These are phyloP conservation scores for Trichophyton verrucosum DNA, from an alignment of 2,329 filamentous ascomycete genomes.

Conservation along the genomic window DNA sequence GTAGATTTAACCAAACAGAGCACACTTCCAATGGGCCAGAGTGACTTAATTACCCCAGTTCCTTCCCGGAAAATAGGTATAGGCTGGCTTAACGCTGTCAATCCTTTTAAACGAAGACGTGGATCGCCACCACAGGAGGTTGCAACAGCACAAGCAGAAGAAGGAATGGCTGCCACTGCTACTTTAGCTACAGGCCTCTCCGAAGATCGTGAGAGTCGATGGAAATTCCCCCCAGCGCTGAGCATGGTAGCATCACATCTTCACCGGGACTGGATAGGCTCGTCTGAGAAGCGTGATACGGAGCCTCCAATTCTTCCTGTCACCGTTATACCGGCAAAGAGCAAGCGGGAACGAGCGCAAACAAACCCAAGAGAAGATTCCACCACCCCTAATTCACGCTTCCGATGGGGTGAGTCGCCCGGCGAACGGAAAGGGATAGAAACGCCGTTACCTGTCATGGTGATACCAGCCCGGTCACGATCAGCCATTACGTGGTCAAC, in stretches of 20 bases:
- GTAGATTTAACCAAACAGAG: constrained; percentile 21
- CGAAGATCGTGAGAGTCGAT: constrained; percentile 34
- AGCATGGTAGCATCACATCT: constrained; percentile 39
- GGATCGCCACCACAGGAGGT: constrained; percentile 49
- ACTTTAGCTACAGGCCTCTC: constrained; percentile 17
- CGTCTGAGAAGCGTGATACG: constrained; percentile 25
- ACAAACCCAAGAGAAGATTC: not conserved
- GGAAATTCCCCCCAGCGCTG: constrained; percentile 34
- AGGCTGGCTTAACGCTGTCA: constrained; percentile 41
- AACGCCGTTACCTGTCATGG: constrained; percentile 39
- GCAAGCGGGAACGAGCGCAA: constrained; percentile 26
- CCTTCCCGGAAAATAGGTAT: constrained; percentile 23
- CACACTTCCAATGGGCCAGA: not conserved
- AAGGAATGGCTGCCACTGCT: constrained; percentile 8
- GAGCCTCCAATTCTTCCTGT: constrained; percentile 39
- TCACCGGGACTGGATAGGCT: constrained; percentile 31
- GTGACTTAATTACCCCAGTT: constrained; percentile 8
- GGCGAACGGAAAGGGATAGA: constrained; percentile 2
- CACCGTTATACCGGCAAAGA: constrained; percentile 42
- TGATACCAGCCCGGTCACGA: constrained; percentile 46
- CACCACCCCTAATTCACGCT: not conserved
- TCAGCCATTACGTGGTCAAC: constrained; percentile 45
- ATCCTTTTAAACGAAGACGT: constrained; percentile 47
- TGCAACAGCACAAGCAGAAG: constrained; percentile 42
- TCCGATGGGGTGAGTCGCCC: constrained; percentile 15